Evolutionary conservation across 768 basidiomycete genomes (phyloP).

Genomic region (Trametes elegans): DNA sequence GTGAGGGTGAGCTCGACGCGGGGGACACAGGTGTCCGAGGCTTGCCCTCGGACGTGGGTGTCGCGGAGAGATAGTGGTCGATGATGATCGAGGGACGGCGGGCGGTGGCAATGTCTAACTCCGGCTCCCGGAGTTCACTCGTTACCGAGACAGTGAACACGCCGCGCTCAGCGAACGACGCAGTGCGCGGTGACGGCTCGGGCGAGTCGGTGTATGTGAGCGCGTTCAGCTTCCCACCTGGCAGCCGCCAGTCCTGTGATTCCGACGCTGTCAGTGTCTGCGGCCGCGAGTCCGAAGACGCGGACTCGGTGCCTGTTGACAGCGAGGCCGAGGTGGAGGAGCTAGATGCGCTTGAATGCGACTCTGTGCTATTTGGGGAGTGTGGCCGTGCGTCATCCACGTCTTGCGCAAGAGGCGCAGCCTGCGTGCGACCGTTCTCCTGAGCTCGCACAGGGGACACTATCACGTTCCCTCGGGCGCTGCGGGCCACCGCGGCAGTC

Average conservation of each 20-base stretch:
- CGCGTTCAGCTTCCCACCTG: conserved; percentile 5
- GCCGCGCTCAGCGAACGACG: conserved; percentile 20
- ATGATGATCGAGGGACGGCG: conserved; percentile 26
- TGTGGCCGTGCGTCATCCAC: conserved; percentile 18
- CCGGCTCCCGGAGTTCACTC: conserved; percentile 17
- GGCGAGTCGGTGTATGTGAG: conserved; percentile 24
- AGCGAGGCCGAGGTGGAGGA: conserved; percentile 15
- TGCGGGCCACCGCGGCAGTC: conserved; percentile 24
- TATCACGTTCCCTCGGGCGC: conserved; percentile 23
- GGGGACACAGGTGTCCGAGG: conserved; percentile 20
- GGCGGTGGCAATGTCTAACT: background rate
- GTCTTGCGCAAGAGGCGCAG: conserved; percentile 3
- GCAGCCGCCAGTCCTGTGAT: conserved; percentile 17
- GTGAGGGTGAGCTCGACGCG: conserved; percentile 29
- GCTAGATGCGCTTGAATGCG: conserved; percentile 23
- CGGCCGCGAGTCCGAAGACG: conserved; percentile 20
- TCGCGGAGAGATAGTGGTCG: conserved; percentile 14
- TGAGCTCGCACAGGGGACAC: conserved; percentile 23
- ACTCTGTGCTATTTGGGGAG: conserved; percentile 25
- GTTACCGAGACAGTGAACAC: conserved; percentile 20
- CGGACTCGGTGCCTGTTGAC: conserved; percentile 19
- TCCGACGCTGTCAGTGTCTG: conserved; percentile 19
- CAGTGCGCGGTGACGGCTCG: conserved; percentile 22
- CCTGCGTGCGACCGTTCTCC: conserved; percentile 2
- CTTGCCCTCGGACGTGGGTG: conserved; percentile 4